Evolutionary conservation across 805 yeast genomes (phyloP), one percentile per base, ranked within the genome.

Genomic region (Metschnikowia sp.): DNA sequence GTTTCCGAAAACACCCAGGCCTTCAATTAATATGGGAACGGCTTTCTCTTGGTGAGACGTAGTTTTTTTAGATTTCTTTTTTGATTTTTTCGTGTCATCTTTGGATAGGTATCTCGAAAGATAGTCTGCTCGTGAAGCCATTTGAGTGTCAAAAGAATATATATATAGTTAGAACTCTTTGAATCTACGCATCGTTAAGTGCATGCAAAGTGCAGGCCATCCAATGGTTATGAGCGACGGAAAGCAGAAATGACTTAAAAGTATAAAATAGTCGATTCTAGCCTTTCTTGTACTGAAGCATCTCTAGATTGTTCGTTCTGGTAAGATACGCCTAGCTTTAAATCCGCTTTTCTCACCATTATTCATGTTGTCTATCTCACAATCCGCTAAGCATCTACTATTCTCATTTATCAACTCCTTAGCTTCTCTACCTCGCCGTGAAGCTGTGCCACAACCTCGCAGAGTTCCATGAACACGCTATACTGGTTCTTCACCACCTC

Each of bases 381-480:
- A 4, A 22, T 22, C 6, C 22, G 22, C 22, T 22, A 22, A 6
- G 22, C 4, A 22, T 22, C 6, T 4, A 22, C 22, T 4, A 22
- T 22, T 22, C 22, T 22, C 22, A 22, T 22, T 22, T 22, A 22
- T 22, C 22, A 22, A 34, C 36, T 19, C 5, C 11, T 34, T 30
- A 44, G 43, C 13, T 43, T 26, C 26, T 46, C 45, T 19, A 69
- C 65, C 52, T 67, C 69, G 40, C 58, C 65, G 64, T 86, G 92
- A 36, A 84, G 63, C 54, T 82, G 87, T 2, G 92, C 91, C 60
- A 84, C 76, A 36, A 80, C 77, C 61, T 85, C 87, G 41, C 91
- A 84, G 38, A 84, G 72, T 62, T 85, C 91, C 82, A 85, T 83
- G 64, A 84, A 86, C 44, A 86, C 67, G 38, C 72, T 72, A 60